Conservation (phyloP, 345 rosid genomes). For the Sisymbrium altissimum region DNA sequence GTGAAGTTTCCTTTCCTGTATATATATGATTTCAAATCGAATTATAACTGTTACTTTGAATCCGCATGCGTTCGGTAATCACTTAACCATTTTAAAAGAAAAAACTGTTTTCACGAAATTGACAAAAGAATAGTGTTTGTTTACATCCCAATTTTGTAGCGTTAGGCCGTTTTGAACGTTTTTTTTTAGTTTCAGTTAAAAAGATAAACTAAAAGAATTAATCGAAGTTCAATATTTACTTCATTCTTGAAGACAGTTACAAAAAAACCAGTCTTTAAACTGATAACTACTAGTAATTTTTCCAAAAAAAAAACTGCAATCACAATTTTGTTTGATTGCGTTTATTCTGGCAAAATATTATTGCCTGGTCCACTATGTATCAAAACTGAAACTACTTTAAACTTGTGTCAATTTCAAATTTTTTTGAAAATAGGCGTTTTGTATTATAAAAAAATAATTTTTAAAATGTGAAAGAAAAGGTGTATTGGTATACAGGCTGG, state of each 20-base stretch:
- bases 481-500: conserved; percentile 61
- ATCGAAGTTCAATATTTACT: background rate
- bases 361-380: background rate
- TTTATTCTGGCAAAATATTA: background rate
- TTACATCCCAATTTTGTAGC: conserved; percentile 17
- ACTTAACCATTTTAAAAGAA: no score
- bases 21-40: background rate
- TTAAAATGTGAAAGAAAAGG: conserved; percentile 13
- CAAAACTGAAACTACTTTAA: background rate
- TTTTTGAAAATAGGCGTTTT: background rate
- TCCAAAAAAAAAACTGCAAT: background rate
- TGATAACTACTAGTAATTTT: background rate
- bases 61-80: background rate
- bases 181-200: background rate
- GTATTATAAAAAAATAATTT: background rate
- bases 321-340: background rate
- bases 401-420: background rate
- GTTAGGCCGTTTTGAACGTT: background rate
- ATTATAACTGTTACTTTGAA: background rate
- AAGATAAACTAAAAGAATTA: background rate
- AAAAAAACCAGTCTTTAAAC: no score
- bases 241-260: background rate
- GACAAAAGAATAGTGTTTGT: background rate
- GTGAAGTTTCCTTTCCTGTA: background rate
- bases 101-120: background rate